Conservation (phyloP, 139 green algal species). For the Coccomyxa sp. region DNA sequence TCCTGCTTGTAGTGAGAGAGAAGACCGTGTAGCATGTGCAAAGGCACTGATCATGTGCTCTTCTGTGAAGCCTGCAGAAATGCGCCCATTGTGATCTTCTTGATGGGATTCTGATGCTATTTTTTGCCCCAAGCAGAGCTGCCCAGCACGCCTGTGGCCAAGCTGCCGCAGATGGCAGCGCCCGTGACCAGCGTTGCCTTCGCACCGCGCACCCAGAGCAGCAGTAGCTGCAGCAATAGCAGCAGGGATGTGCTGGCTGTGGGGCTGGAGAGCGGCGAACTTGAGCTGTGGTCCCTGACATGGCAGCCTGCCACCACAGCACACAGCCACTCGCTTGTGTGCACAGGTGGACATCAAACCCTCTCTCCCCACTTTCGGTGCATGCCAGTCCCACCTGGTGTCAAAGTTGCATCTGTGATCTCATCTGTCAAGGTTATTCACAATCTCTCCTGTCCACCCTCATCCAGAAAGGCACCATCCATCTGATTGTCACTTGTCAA, state of each 20-base stretch:
- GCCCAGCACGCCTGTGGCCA: background rate
- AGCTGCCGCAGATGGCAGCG: constrained; percentile 7
- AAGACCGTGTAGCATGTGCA: background rate
- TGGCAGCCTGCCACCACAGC: background rate
- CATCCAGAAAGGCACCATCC: no score
- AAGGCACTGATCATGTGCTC: background rate
- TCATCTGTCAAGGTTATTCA: background rate
- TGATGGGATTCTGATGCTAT: constrained; percentile 1
- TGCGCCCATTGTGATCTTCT: background rate
- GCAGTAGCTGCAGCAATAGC: background rate
- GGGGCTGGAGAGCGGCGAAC: constrained; percentile 58
- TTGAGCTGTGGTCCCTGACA: constrained; percentile 45
- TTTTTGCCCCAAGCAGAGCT: background rate
- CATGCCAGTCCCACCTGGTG: no score
- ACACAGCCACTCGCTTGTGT: background rate
- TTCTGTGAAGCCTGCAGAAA: background rate
- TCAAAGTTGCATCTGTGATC: background rate
- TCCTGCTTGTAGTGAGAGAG: background rate
- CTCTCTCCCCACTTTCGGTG: background rate
- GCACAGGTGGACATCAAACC: background rate
- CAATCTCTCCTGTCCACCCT: background rate
- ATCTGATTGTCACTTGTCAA: no score
- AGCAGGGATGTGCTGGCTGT: constrained; percentile 47
- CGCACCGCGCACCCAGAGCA: constrained; percentile 19
- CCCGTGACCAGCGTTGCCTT: constrained; percentile 57